Percentiles rank a stretch among this genome's conserved stretches.
Conservation (phyloP, 768 basidiomycete species). For the Galerina marginata region DNA sequence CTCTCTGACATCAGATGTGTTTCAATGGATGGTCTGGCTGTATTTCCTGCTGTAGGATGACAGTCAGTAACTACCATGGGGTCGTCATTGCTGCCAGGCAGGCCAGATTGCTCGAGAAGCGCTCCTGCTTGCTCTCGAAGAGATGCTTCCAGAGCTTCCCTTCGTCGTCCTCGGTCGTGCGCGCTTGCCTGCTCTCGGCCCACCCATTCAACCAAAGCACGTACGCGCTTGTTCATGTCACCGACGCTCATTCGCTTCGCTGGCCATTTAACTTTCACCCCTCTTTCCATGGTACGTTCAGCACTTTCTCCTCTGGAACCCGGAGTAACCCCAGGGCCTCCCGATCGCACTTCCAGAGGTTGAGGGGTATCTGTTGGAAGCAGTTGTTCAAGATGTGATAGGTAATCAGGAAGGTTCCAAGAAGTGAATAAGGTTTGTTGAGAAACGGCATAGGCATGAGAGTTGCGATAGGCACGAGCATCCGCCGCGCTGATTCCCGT, state of each 20-base stretch:
- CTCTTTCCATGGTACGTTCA: constrained; percentile 72
- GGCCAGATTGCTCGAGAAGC: constrained; percentile 10
- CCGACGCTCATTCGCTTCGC: constrained; percentile 94
- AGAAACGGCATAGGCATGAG: constrained; percentile 79
- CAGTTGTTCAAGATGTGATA: constrained; percentile 84
- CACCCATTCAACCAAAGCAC: constrained; percentile 93
- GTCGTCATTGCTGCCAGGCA: constrained; percentile 4
- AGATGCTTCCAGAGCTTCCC: constrained; percentile 67
- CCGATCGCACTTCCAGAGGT: constrained; percentile 72
- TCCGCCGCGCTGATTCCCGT: constrained; percentile 47
- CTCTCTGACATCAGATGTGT: constrained; percentile 29
- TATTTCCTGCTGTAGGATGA: constrained; percentile 2
- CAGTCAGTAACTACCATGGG: constrained; percentile 23
- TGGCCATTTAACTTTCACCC: constrained; percentile 92
- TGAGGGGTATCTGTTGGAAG: constrained; percentile 78
- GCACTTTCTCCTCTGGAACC: constrained; percentile 54
- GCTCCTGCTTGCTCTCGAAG: constrained; percentile 41
- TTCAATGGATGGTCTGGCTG: constrained; percentile 7
- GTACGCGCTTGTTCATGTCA: constrained; percentile 96
- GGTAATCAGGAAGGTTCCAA: constrained; percentile 94
- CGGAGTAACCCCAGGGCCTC: constrained; percentile 26
- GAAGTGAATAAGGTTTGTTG: constrained; percentile 82
- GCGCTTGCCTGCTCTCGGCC: constrained; percentile 83
- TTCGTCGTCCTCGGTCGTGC: constrained; percentile 69
- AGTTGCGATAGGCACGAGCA: constrained; percentile 75